Evolutionary conservation across 2,329 filamentous ascomycete species (phyloP).

Genomic region (Colletotrichum coccodes): DNA sequence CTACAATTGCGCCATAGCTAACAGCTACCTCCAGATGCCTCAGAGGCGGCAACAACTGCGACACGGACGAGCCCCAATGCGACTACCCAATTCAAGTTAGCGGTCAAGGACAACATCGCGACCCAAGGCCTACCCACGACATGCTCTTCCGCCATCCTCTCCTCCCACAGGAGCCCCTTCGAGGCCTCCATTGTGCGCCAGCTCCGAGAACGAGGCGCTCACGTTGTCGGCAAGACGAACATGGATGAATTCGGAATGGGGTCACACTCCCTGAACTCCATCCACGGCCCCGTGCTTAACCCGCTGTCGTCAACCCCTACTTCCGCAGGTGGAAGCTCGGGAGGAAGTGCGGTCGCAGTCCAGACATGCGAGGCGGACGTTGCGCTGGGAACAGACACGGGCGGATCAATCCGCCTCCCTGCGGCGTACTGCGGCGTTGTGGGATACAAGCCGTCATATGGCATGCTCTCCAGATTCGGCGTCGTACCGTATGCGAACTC

Average conservation of each 20-base stretch:
- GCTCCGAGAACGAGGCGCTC: conserved; percentile 70
- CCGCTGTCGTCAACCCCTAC: conserved; percentile 51
- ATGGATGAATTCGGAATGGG: conserved; percentile 98
- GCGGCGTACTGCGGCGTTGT: conserved; percentile 86
- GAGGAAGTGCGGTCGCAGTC: conserved; percentile 90
- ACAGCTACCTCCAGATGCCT: neutral
- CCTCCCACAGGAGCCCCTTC: conserved; percentile 78
- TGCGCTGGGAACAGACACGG: conserved; percentile 92
- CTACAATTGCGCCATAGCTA: neutral
- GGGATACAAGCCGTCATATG: conserved; percentile 93
- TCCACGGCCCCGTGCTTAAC: conserved; percentile 72
- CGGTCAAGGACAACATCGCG: conserved; percentile 83
- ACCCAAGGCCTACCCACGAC: conserved; percentile 76
- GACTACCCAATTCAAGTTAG: conserved; percentile 56
- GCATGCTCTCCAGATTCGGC: conserved; percentile 84
- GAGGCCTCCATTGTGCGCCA: conserved; percentile 82
- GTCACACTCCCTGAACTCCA: conserved; percentile 80
- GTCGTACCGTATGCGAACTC: conserved; percentile 94
- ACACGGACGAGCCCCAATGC: neutral
- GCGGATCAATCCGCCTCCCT: conserved; percentile 86
- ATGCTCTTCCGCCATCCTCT: conserved; percentile 81
- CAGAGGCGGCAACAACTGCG: neutral
- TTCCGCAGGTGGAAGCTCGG: conserved; percentile 90
- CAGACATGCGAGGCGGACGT: conserved; percentile 65
- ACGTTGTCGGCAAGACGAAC: conserved; percentile 83